phyloP scores from a whole-genome alignment of 2,329 filamentous ascomycete genomes.

The Metarhizium robertsii region DNA sequence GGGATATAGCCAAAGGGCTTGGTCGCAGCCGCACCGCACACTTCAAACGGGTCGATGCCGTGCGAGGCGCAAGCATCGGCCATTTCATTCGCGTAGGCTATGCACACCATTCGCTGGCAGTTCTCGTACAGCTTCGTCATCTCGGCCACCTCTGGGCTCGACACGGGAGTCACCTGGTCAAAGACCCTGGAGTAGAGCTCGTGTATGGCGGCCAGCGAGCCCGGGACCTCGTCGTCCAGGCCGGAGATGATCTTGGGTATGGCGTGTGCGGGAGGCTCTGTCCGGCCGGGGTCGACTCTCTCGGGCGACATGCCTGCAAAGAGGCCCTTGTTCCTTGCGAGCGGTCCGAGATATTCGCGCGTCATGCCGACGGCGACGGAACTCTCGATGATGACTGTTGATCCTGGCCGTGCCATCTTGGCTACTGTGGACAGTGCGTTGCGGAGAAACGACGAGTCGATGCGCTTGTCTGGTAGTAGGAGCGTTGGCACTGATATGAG shows the following conservation, averaged over 20 bases:
- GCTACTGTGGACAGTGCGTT: slow-evolving; percentile 33
- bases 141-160: slow-evolving; percentile 44
- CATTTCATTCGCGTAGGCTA: slow-evolving; percentile 48
- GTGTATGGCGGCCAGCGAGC: slow-evolving; percentile 33
- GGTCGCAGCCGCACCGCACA: slow-evolving; percentile 36
- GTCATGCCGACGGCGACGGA: slow-evolving; percentile 48
- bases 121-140: slow-evolving; percentile 52
- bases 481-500: slow-evolving; percentile 45
- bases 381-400: slow-evolving; percentile 42
- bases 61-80: slow-evolving; percentile 38
- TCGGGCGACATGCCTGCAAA: slow-evolving; percentile 42
- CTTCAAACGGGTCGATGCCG: slow-evolving; percentile 40
- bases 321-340: slow-evolving; percentile 31
- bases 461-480: slow-evolving; percentile 33
- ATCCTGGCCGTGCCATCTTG: slow-evolving; percentile 30
- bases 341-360: slow-evolving; percentile 35
- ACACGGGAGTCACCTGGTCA: slow-evolving; percentile 37
- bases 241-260: slow-evolving; percentile 48
- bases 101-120: slow-evolving; percentile 45
- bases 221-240: slow-evolving; percentile 34
- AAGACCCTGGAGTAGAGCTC: slow-evolving; percentile 38
- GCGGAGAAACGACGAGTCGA: slow-evolving; percentile 37
- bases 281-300: slow-evolving; percentile 42
- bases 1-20: slow-evolving; percentile 46
- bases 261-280: slow-evolving; percentile 25